phyloP scores from a whole-genome alignment of 2,329 filamentous ascomycete species.

The Aspergillus udagawae region DNA sequence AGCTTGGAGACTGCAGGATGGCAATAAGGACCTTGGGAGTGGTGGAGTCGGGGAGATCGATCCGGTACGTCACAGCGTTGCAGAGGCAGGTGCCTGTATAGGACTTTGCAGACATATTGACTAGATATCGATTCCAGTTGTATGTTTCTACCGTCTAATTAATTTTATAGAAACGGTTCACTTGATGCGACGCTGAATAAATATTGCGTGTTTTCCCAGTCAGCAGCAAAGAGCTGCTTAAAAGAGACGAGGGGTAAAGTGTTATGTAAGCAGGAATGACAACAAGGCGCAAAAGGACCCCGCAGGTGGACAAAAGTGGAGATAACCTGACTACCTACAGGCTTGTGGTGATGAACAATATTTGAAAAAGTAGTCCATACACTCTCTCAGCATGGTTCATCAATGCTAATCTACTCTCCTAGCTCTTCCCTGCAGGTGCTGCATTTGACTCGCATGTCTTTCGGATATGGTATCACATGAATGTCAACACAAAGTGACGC shows the following conservation, averaged over 20 bases:
- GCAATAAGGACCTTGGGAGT: conserved; percentile 15
- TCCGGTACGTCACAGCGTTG: conserved; percentile 9
- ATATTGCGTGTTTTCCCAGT: not conserved
- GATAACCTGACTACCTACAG: too few relatives aligned
- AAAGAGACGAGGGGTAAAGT: not conserved
- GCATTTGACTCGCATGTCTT: conserved; percentile 17
- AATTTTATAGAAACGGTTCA: not conserved
- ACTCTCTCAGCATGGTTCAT: conserved; percentile 17
- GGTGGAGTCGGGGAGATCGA: conserved; percentile 12
- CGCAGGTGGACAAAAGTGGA: too few relatives aligned
- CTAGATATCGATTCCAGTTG: not conserved
- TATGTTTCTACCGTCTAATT: too few relatives aligned
- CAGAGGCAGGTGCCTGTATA: conserved; percentile 13
- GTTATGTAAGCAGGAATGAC: not conserved
- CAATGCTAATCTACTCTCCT: conserved; percentile 9
- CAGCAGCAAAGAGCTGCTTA: not conserved
- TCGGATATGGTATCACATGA: conserved; percentile 16
- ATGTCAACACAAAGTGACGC: conserved; percentile 17
- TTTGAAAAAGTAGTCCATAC: conserved; percentile 7
- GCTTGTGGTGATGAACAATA: not conserved
- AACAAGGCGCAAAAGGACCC: not conserved
- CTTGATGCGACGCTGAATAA: not conserved
- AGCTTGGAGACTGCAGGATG: not conserved
- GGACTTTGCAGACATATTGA: conserved; percentile 12
- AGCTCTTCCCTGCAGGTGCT: conserved; percentile 15